Base-by-base conservation (phyloP, 2,329 filamentous ascomycete species). In the Fusarium lyarnte region DNA sequence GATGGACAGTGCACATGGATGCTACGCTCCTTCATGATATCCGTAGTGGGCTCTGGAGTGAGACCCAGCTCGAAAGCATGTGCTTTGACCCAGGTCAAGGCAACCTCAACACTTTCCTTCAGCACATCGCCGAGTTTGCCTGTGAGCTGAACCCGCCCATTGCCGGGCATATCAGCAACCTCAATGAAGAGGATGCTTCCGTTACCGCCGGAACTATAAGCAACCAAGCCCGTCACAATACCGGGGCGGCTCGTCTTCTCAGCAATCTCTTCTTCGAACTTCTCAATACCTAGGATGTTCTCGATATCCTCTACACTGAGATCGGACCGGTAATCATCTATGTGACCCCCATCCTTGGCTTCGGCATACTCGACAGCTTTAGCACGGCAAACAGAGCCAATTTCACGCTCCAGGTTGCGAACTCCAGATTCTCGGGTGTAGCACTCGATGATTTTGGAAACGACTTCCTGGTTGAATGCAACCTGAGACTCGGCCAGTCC, bases 151-250 rank as follows among this genome's bases (percentile, higher is more conserved):
- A 99, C 94, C 58, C 92, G 91, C 38, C 96, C 96, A 63, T 90
- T 92, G 46, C 96, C 96, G 1, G 96, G 96, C 94, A 98, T 98
- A 79, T 97, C 95, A 16, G 95, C 94, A 47, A 98, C 94, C 83
- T 99, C 96, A 77, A 99, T 99, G 86, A 99, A 99, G 62, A 99
- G 88, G 78, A 99, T 99, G 79, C 93, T 95, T 70, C 96, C 96
- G 81, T 98, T 95, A 52, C 94, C 94, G 54, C 96, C 95, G 8
- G 92, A 93, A 78, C 92, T 94, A 84, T 98, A 99, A 13, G 96
- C 96, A 21, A 99, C 96, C 36, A 99, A 91, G 19, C 96, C 96
- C 1, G 96, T 99, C 41, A 99, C 95, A 63, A 99, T 93, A 63
- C 96, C 96, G 3, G 96, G 95, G 23, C 94, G 91, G 74, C 89